A percentile compares a stretch with the other conserved stretches of the same genome.
Conservation (phyloP, 2,329 filamentous ascomycete species). For the Ophiocordyceps robertsii region DNA sequence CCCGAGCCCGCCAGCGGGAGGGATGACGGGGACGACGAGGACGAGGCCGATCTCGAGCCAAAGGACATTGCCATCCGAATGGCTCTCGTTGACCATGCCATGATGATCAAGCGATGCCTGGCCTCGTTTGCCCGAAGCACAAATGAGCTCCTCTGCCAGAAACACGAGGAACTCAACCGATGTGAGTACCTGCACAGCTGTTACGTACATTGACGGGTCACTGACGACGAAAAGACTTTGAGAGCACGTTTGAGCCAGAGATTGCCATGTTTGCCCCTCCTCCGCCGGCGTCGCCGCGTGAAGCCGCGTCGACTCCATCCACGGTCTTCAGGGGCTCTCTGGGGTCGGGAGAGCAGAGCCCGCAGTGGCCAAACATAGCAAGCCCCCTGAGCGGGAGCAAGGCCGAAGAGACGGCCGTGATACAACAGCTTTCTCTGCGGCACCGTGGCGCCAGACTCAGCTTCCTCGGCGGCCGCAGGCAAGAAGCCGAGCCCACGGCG, state of each 20-base stretch:
- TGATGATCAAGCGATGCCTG: slow-evolving; percentile 75
- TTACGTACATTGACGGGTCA: background rate
- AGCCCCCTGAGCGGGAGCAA: slow-evolving; percentile 20
- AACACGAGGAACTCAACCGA: slow-evolving; percentile 46
- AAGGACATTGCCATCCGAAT: slow-evolving; percentile 72
- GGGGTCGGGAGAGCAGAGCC: slow-evolving; percentile 25
- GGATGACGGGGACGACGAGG: slow-evolving; percentile 24
- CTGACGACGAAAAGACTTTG: slow-evolving; percentile 36
- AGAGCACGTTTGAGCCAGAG: slow-evolving; percentile 50
- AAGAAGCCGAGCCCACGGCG: slow-evolving; percentile 18
- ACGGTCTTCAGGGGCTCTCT: slow-evolving; percentile 36
- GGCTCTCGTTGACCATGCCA: slow-evolving; percentile 76
- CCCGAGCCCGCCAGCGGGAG: slow-evolving; percentile 30
- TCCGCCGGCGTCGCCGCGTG: slow-evolving; percentile 21
- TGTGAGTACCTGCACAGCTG: slow-evolving; percentile 35
- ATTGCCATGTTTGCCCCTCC: slow-evolving; percentile 47
- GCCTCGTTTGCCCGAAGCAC: slow-evolving; percentile 51
- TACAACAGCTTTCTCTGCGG: slow-evolving; percentile 36
- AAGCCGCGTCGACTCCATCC: slow-evolving; percentile 26
- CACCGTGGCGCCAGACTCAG: slow-evolving; percentile 41
- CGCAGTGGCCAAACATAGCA: slow-evolving; percentile 18
- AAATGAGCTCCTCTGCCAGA: slow-evolving; percentile 42
- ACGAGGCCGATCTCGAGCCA: slow-evolving; percentile 34
- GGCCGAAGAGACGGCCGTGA: slow-evolving; percentile 35
- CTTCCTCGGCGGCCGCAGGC: slow-evolving; percentile 41